Percentiles rank a stretch among this genome's conserved stretches.
Evolutionary conservation across 805 yeast species (phyloP).

Genomic region (Candida nitratophila): DNA sequence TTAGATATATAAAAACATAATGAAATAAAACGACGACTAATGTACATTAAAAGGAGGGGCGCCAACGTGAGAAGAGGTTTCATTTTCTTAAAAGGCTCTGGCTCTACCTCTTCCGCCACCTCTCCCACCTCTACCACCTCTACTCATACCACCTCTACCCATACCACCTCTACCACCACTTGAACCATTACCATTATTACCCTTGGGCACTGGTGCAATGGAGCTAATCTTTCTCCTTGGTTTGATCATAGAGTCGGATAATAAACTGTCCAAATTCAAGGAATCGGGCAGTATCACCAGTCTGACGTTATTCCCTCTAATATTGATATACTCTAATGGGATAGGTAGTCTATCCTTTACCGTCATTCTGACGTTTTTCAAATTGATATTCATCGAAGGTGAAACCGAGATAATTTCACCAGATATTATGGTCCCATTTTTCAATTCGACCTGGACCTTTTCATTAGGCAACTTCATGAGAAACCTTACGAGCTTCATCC

Average conservation of each 20-base stretch:
- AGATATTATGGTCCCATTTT: slow-evolving; percentile 80
- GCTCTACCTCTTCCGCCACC: slow-evolving; percentile 3
- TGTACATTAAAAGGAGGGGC: background rate
- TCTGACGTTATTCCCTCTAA: slow-evolving; percentile 86
- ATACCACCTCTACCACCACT: background rate
- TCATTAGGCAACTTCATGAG: slow-evolving; percentile 81
- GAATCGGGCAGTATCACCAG: slow-evolving; percentile 82
- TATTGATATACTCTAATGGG: slow-evolving; percentile 67
- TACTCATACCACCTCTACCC: slow-evolving; percentile 19
- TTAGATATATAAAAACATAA: no score
- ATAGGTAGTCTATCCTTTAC: slow-evolving; percentile 64
- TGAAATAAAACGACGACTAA: no score
- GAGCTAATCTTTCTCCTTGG: slow-evolving; percentile 30
- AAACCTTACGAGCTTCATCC: slow-evolving; percentile 66
- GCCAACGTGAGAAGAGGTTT: background rate
- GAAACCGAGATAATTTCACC: slow-evolving; percentile 83
- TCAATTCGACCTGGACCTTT: slow-evolving; percentile 83
- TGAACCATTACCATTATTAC: slow-evolving; percentile 1
- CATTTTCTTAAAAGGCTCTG: background rate
- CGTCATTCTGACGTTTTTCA: slow-evolving; percentile 76
- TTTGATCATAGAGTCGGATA: slow-evolving; percentile 43
- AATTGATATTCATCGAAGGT: slow-evolving; percentile 83
- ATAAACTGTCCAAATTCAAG: slow-evolving; percentile 58
- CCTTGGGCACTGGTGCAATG: background rate
- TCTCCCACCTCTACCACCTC: slow-evolving; percentile 24